A percentile compares a stretch with the other conserved stretches of the same genome.
These are phyloP conservation scores for Neurospora sp. DNA, from an alignment of 495 filamentous ascomycete species.

Conservation along the genomic window DNA sequence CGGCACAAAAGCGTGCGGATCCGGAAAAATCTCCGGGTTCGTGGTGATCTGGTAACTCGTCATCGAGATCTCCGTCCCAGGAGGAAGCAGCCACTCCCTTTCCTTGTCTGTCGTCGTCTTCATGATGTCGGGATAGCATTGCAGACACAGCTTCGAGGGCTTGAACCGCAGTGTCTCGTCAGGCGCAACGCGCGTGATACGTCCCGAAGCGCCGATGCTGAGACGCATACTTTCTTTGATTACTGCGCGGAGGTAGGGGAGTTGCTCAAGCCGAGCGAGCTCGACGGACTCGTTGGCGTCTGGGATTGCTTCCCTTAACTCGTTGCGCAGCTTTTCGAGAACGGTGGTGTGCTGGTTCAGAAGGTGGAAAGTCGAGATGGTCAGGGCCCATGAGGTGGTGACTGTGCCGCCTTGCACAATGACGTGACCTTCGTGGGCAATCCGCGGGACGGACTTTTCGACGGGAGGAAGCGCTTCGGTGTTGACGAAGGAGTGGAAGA, in stretches of 20 bases:
- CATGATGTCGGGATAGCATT: not conserved
- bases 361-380: conserved; percentile 20
- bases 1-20: conserved; percentile 32
- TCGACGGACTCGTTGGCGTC: not conserved
- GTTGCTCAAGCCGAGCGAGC: not conserved
- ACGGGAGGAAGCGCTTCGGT: conserved; percentile 13
- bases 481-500: conserved; percentile 22
- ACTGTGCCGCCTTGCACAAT: conserved; percentile 17
- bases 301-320: conserved; percentile 13
- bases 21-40: conserved; percentile 30
- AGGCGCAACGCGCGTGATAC: conserved; percentile 34
- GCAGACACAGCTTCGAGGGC: not conserved
- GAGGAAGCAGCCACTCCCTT: not conserved
- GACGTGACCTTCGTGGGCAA: conserved; percentile 22
- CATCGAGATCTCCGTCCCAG: conserved; percentile 29
- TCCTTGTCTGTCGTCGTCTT: not conserved
- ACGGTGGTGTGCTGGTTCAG: conserved; percentile 10
- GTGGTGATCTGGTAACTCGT: conserved; percentile 30
- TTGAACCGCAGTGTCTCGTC: conserved; percentile 30
- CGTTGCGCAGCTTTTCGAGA: conserved; percentile 1
- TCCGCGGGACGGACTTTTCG: conserved; percentile 15
- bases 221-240: conserved; percentile 36
- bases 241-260: conserved; percentile 30
- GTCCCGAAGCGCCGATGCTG: conserved; percentile 28
- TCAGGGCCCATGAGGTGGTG: conserved; percentile 18